A percentile compares a stretch with the other conserved stretches of the same genome.
phyloP scores from a whole-genome alignment of 2,329 filamentous ascomycete species.

The Lomentospora prolificans region DNA sequence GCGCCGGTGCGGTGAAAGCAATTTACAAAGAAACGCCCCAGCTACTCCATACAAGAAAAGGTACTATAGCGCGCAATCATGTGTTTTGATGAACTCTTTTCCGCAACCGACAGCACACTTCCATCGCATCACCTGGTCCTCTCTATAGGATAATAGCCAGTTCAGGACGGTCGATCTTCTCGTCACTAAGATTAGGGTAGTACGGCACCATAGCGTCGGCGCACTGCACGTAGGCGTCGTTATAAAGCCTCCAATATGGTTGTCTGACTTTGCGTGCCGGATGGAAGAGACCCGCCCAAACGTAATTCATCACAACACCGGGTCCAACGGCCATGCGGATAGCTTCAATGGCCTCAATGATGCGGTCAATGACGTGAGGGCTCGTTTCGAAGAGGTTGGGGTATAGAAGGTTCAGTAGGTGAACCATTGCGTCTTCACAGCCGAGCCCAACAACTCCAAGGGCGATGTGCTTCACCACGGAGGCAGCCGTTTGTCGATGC shows the following conservation, averaged over 20 bases:
- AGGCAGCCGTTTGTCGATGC: constrained; percentile 90
- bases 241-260: constrained; percentile 95
- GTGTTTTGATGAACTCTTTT: too few relatives aligned
- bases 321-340: constrained; percentile 89
- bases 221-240: constrained; percentile 88
- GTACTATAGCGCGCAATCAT: too few relatives aligned
- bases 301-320: constrained; percentile 91
- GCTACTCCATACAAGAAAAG: neutral
- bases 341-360: constrained; percentile 94
- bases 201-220: constrained; percentile 96
- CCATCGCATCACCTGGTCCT: neutral
- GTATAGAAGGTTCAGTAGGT: constrained; percentile 90
- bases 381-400: constrained; percentile 97
- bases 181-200: constrained; percentile 79
- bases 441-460: constrained; percentile 95
- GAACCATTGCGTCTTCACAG: constrained; percentile 97
- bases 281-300: constrained; percentile 96
- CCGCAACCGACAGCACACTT: too few relatives aligned
- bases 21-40: neutral
- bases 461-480: constrained; percentile 95
- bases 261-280: constrained; percentile 87
- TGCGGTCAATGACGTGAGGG: constrained; percentile 95
- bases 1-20: neutral
- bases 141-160: constrained; percentile 61
- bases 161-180: constrained; percentile 69